Evolutionary conservation across 176 grass and related monocot species (phyloP).

Genomic region (Carex parvula): DNA sequence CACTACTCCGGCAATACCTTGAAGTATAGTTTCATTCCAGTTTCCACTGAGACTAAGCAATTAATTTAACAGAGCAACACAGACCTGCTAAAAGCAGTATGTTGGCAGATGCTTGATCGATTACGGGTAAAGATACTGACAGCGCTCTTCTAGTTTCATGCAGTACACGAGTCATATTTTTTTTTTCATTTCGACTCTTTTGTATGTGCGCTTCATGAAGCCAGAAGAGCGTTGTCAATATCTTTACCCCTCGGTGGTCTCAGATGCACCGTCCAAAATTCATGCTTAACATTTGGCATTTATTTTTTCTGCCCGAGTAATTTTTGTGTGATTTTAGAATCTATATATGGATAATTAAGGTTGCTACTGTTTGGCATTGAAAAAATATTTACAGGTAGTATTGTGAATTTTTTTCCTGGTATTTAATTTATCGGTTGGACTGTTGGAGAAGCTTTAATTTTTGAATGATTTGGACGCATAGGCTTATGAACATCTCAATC

Average conservation of each 20-base stretch:
- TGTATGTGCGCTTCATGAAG: too few species aligned
- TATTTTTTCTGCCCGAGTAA: not conserved
- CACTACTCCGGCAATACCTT: constrained; percentile 16
- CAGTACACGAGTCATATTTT: not conserved
- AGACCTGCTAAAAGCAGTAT: constrained; percentile 16
- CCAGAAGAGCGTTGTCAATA: too few species aligned
- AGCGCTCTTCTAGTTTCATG: too few species aligned
- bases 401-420: not conserved
- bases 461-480: not conserved
- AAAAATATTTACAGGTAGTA: not conserved
- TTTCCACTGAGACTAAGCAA: not conserved
- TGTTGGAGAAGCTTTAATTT: not conserved
- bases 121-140: too few species aligned
- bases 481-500: not conserved
- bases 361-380: not conserved
- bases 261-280: not conserved
- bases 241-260: not conserved
- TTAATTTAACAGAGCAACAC: constrained; percentile 11
- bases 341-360: not conserved
- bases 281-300: not conserved
- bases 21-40: constrained; percentile 11
- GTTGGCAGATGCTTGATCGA: not conserved
- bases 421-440: not conserved
- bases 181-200: not conserved
- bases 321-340: not conserved